Base-by-base conservation (phyloP, 306 rosid genomes). In the Phaseolus lunatus region DNA sequence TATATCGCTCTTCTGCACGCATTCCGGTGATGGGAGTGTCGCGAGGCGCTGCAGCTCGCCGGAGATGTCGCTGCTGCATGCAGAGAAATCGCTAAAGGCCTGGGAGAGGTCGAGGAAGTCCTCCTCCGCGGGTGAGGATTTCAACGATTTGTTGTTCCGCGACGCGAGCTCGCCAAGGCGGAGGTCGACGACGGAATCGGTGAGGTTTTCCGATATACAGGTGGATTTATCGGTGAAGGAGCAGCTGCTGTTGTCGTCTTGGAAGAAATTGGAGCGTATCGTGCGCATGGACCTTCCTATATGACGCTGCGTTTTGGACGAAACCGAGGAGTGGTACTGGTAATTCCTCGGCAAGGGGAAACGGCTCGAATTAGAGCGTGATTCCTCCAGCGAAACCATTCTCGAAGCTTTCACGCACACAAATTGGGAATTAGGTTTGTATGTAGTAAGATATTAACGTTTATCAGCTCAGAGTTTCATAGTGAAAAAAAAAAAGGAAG, bases 241-340 rank as follows among this genome's bases (percentile, higher is more conserved):
- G 87, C 76, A 67, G 81, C 53, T 76, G 72, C 65, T 77, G 45
- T 37, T 56, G 23, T 45, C 96, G 8, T 91, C 97, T 24, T 86
- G 87, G 71, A 86, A 92, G 86, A 86, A 76, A 73, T 26, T 92
- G 37, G 99, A 92, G 61, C 99, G 93, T 44, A 88, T 81, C 0
- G 99, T 92, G 14, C 99, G 89, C 99, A 96, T 96, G 50, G 99
- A 96, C 18, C 97, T 91, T 24, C 99, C 99, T 0, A 53, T 85
- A 67, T 88, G 80, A 5, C 94, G 81, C 86, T 83, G 78, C 29
- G 89, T 64, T 83, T 81, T 88, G 44, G 88, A 37, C 9, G 97
- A 86, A 56, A 79, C 67, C 65, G 89, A 61, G n/a, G 84, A 82
- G 81, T 86, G 93, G 41, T 72, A 83, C 78, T 79, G 94, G 50